Evolutionary conservation across 75 land plant genomes (phyloP).

Genomic region (Cupressus sempervirens): DNA sequence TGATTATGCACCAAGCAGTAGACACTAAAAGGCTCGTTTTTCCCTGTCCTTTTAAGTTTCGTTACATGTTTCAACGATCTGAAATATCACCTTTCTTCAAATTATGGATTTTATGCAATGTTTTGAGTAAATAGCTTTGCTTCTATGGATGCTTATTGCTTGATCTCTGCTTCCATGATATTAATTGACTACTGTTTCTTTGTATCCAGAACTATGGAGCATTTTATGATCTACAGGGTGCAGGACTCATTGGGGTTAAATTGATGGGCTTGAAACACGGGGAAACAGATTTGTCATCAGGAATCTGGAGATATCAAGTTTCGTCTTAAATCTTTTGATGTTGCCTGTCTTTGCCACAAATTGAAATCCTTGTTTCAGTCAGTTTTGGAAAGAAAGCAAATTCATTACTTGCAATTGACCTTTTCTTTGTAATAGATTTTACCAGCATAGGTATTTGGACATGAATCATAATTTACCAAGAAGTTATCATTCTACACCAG

Average conservation of each 20-base stretch:
- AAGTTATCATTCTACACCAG: neutral
- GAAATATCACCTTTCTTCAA: constrained; percentile 17
- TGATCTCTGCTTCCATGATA: neutral
- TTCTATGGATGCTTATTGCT: neutral
- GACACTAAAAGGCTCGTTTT: neutral
- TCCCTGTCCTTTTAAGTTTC: neutral
- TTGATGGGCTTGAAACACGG: constrained; percentile 28
- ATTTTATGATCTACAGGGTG: constrained; percentile 71
- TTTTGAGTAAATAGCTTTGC: neutral
- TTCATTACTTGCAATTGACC: neutral
- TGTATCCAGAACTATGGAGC: constrained; percentile 89
- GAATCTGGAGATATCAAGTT: constrained; percentile 63
- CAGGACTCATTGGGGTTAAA: constrained; percentile 72
- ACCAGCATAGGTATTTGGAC: neutral
- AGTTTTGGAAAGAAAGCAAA: neutral
- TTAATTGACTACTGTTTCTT: neutral
- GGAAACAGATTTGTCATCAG: constrained; percentile 36
- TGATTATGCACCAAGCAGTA: neutral
- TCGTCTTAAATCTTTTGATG: neutral
- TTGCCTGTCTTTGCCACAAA: neutral
- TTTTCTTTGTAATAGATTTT: neutral
- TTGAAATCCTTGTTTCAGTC: neutral
- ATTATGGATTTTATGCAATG: neutral
- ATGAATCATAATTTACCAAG: neutral
- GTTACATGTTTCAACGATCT: neutral